A percentile compares a stretch with the other conserved stretches of the same genome.
phyloP scores from a whole-genome alignment of 2,329 filamentous ascomycete species.

The Epichloe sp. region DNA sequence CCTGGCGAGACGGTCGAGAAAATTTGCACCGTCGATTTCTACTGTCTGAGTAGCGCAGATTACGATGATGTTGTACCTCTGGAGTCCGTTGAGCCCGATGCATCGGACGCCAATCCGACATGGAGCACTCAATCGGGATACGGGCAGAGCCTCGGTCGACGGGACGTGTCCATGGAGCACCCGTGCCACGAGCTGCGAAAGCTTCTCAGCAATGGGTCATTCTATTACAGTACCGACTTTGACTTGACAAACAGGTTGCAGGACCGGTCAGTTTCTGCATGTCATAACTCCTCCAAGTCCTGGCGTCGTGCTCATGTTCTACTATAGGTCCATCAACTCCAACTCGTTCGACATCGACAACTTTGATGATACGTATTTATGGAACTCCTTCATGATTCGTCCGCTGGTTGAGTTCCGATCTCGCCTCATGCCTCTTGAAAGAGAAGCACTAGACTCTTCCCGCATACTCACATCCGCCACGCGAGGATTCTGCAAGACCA shows the following conservation, averaged over 20 bases:
- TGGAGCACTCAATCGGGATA: slow-evolving; percentile 31
- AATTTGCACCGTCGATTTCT: slow-evolving; percentile 80
- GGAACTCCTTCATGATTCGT: slow-evolving; percentile 98
- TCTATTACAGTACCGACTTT: slow-evolving; percentile 98
- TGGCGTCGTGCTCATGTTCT: neutral
- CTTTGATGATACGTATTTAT: slow-evolving; percentile 83
- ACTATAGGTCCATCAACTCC: slow-evolving; percentile 53
- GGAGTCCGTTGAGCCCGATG: slow-evolving; percentile 38
- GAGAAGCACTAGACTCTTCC: slow-evolving; percentile 68
- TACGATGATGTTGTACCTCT: slow-evolving; percentile 64
- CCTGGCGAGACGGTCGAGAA: slow-evolving; percentile 82
- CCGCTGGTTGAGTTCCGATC: slow-evolving; percentile 83
- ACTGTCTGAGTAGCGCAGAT: slow-evolving; percentile 75
- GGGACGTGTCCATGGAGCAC: slow-evolving; percentile 65
- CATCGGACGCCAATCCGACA: slow-evolving; percentile 31
- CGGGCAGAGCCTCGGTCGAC: slow-evolving; percentile 39
- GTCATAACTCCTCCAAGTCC: neutral
- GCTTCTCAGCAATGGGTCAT: slow-evolving; percentile 81
- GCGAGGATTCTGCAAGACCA: slow-evolving; percentile 77
- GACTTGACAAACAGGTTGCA: slow-evolving; percentile 89
- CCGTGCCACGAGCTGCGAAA: slow-evolving; percentile 87
- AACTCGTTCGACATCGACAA: slow-evolving; percentile 81
- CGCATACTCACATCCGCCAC: slow-evolving; percentile 88
- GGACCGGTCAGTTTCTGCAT: slow-evolving; percentile 46
- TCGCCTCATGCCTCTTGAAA: slow-evolving; percentile 61